A percentile compares a stretch with the other conserved stretches of the same genome.
Conservation (phyloP, 1,139 yeast species). For the Ogataea hybrid region DNA sequence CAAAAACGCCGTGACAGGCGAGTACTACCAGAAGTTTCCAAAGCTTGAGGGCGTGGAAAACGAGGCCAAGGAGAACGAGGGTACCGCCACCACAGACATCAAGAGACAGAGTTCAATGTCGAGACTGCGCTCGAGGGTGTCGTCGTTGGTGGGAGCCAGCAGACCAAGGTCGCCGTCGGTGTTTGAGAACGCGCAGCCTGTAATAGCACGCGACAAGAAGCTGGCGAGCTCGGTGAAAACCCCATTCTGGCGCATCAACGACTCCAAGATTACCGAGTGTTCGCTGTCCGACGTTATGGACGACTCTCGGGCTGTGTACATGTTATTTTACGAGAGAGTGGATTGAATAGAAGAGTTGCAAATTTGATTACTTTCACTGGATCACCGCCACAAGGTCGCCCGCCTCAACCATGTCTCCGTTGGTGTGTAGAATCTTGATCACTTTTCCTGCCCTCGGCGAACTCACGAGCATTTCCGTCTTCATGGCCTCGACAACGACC, state of each 20-base stretch:
- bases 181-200: constrained; percentile 3
- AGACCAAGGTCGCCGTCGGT: constrained; percentile 14
- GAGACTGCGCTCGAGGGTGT: constrained; percentile 20
- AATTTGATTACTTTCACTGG: constrained; percentile 27
- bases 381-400: constrained; percentile 91
- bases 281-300: constrained; percentile 56
- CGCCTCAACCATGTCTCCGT: constrained; percentile 95
- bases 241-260: constrained; percentile 89
- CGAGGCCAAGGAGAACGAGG: constrained; percentile 1
- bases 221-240: constrained; percentile 52
- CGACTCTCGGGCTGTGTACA: constrained; percentile 75
- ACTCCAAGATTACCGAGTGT: constrained; percentile 65
- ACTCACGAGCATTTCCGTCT: constrained; percentile 89
- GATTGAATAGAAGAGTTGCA: constrained; percentile 26
- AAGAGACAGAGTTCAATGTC: constrained; percentile 17
- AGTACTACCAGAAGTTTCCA: constrained; percentile 24
- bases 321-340: constrained; percentile 73
- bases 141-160: constrained; percentile 17
- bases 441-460: constrained; percentile 78
- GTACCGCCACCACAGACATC: background rate
- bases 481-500: constrained; percentile 95
- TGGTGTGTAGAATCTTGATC: constrained; percentile 68
- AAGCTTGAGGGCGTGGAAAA: constrained; percentile 1
- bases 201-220: constrained; percentile 36
- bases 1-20: constrained; percentile 37